Base-by-base conservation (phyloP, 208 protist genomes). In the Naegleria fowleri region DNA sequence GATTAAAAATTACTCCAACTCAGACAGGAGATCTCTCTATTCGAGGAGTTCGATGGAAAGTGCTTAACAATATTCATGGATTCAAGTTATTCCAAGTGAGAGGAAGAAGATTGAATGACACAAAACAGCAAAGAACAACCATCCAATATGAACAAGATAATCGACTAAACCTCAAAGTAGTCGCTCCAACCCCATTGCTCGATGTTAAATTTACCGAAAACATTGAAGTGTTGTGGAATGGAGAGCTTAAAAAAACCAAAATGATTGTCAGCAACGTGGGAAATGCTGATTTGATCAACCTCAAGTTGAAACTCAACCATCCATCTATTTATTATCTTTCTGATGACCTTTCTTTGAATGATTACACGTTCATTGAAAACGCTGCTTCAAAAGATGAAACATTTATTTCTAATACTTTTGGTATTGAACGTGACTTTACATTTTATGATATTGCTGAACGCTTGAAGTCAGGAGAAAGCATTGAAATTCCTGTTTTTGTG, bases 91-190 rank as follows among this genome's bases (percentile, higher is more conserved):
- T 89, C 25, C 1, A 67, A 19, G 15, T 67, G 4, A 89, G 67
- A 25, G 86, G 86, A 41, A 33, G 86, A 39, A 33, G 86, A 67
- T 25, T 67, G 19, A 89, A 89, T 67, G 86, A 89, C 1, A 89
- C 43, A 0, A 67, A 55, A 67, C 29, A 39, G 67, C 86, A 89
- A 59, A 52, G 86, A 89, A 67, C 48, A 52, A 75, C 6, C 13
- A 13, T 67, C 9, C 11, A n/a, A 5, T 89, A 89, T 40, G 86
- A 89, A 89, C n/a, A 36, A 89, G 86, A 89, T 67, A 89, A 58
- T 67, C 7, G 86, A 55, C 40, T 40, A 5, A 89, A 22, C 9
- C 15, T 89, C 5, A 89, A 40, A 25, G 29, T 52, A 6, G 39
- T 89, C 40, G 5, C 2, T 33, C 16, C 22, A 29, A 38, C 19